Conservation (phyloP, 805 yeast genomes). For the Saturnispora silvae region DNA sequence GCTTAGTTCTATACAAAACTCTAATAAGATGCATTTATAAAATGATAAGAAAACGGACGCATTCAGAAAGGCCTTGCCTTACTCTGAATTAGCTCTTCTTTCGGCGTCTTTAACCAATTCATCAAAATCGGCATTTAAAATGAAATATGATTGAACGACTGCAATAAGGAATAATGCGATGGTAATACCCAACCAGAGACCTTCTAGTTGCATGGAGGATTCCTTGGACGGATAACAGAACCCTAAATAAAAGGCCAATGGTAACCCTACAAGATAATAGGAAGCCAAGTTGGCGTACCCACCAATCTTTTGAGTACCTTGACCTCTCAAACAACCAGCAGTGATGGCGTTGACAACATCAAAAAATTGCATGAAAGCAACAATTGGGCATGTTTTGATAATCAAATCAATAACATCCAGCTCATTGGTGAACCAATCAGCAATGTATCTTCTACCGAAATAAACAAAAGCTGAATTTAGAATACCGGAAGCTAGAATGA, state of each 20-base stretch:
- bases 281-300: constrained; percentile 43
- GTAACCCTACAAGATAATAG: constrained; percentile 63
- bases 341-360: constrained; percentile 40
- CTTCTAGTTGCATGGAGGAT: constrained; percentile 28
- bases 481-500: constrained; percentile 18
- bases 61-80: too few relatives aligned
- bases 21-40: too few relatives aligned
- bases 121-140: constrained; percentile 39
- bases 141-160: constrained; percentile 35
- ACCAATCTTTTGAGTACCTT: constrained; percentile 48
- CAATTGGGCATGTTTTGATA: constrained; percentile 20
- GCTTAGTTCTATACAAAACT: too few relatives aligned
- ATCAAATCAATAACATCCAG: constrained; percentile 20
- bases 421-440: constrained; percentile 25
- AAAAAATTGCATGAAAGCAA: constrained; percentile 33
- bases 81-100: constrained; percentile 22
- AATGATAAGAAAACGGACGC: too few relatives aligned
- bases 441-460: constrained; percentile 19
- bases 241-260: constrained; percentile 52
- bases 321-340: constrained; percentile 48
- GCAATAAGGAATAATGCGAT: constrained; percentile 34
- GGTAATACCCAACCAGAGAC: constrained; percentile 29
- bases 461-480: constrained; percentile 20
- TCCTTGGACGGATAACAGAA: constrained; percentile 29
- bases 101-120: constrained; percentile 39